A percentile compares a stretch with the other conserved stretches of the same genome.
Evolutionary conservation across 78 protist species (phyloP).

Genomic region (Dictyostelium brefeldianum): DNA sequence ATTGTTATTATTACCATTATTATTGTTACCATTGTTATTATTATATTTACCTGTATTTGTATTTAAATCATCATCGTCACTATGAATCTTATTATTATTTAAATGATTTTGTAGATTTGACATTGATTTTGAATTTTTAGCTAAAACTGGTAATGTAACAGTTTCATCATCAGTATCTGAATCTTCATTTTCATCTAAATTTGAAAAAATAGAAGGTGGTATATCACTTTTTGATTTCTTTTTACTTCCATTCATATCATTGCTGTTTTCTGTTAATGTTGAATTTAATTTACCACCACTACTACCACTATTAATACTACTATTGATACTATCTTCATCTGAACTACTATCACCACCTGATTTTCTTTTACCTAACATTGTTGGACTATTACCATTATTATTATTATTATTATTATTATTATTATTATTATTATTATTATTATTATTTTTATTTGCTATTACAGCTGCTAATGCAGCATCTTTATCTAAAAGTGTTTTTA

Average conservation of each 20-base stretch:
- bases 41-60: background rate
- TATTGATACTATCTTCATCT: background rate
- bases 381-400: background rate
- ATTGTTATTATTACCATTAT: background rate
- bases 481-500: slow-evolving; percentile 27
- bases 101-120: slow-evolving; percentile 23
- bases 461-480: background rate
- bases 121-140: slow-evolving; percentile 36
- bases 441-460: slow-evolving; percentile 54
- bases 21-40: background rate
- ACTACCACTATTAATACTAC: background rate
- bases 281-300: background rate
- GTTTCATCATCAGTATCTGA: slow-evolving; percentile 57
- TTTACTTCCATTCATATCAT: background rate
- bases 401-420: background rate
- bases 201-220: background rate
- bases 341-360: slow-evolving; percentile 7
- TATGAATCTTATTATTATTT: background rate
- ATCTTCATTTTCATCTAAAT: background rate
- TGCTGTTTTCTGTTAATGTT: background rate
- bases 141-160: background rate
- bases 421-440: background rate
- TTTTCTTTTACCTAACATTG: slow-evolving; percentile 69
- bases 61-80: background rate
- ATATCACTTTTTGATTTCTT: slow-evolving; percentile 23